These are phyloP conservation scores for Suhomyces pyralidae DNA, from an alignment of 805 yeast species.

Conservation along the genomic window DNA sequence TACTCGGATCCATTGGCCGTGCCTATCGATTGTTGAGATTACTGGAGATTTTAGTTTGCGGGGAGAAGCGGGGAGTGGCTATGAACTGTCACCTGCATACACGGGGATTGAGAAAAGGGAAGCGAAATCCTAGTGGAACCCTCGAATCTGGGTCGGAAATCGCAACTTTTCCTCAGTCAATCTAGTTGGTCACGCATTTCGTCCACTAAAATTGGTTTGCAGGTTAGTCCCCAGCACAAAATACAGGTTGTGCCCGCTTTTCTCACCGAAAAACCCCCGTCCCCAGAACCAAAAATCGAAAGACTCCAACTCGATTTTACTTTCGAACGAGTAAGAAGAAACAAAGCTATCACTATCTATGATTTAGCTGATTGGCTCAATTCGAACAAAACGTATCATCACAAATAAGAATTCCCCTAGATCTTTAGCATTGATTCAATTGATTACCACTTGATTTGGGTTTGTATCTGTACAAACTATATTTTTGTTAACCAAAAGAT, in stretches of 20 bases:
- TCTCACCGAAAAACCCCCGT: slow-evolving; percentile 2
- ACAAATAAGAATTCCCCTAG: neutral
- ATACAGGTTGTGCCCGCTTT: slow-evolving; percentile 6
- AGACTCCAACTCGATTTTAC: neutral
- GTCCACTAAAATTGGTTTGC: slow-evolving; percentile 1
- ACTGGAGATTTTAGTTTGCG: neutral
- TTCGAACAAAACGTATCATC: neutral
- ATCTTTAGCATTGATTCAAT: neutral
- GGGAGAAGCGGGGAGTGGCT: neutral
- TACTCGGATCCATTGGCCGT: neutral
- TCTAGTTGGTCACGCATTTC: slow-evolving; percentile 5
- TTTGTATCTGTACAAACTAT: neutral
- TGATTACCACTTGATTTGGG: neutral
- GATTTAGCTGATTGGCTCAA: neutral
- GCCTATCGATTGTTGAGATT: neutral
- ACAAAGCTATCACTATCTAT: neutral
- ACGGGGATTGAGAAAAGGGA: neutral
- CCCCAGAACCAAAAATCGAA: slow-evolving; percentile 6
- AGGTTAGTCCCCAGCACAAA: neutral
- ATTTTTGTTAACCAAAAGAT: neutral
- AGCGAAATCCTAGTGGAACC: neutral
- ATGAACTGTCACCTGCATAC: neutral
- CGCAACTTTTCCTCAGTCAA: neutral
- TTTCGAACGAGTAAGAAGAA: neutral
- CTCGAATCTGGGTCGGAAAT: neutral